Evolutionary conservation across 441 rosid genomes (phyloP).

Genomic region (Flueggea neowawraea): DNA sequence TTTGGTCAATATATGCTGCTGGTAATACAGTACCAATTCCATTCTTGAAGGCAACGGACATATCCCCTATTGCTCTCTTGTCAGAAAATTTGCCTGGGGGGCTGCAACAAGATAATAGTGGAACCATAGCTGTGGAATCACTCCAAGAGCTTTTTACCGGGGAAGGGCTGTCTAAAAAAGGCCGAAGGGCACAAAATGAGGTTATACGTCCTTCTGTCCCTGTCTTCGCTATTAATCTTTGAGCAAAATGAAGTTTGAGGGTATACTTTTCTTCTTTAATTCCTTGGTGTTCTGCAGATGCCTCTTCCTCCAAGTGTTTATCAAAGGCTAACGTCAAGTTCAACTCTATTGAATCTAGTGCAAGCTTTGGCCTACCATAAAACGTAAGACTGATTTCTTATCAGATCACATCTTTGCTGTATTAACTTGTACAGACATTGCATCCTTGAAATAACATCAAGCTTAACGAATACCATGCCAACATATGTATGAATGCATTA

Average conservation of each 20-base stretch:
- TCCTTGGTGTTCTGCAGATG: conserved; percentile 56
- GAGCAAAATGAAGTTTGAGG: background rate
- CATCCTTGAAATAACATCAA: no score
- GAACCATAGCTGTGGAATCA: conserved; percentile 64
- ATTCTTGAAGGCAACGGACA: conserved; percentile 95
- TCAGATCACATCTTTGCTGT: no score
- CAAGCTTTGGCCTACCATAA: conserved; percentile 97
- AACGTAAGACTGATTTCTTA: conserved; percentile 44
- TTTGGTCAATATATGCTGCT: conserved; percentile 97
- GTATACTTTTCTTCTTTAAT: background rate
- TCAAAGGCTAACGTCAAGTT: conserved; percentile 84
- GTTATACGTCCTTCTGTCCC: conserved; percentile 27
- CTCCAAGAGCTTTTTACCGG: conserved; percentile 92
- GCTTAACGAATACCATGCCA: no score
- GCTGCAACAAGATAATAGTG: conserved; percentile 44
- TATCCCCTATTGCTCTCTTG: conserved; percentile 96
- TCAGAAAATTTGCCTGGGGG: conserved; percentile 87
- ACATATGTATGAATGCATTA: no score
- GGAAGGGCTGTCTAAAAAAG: conserved; percentile 80
- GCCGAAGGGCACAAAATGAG: conserved; percentile 88
- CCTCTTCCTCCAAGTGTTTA: conserved; percentile 92
- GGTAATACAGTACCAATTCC: conserved; percentile 99
- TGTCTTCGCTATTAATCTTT: background rate
- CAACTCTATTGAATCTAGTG: conserved; percentile 84
- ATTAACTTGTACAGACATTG: no score